Base-by-base conservation (phyloP, 345 rosid genomes). In the Syzygium aqueum region DNA sequence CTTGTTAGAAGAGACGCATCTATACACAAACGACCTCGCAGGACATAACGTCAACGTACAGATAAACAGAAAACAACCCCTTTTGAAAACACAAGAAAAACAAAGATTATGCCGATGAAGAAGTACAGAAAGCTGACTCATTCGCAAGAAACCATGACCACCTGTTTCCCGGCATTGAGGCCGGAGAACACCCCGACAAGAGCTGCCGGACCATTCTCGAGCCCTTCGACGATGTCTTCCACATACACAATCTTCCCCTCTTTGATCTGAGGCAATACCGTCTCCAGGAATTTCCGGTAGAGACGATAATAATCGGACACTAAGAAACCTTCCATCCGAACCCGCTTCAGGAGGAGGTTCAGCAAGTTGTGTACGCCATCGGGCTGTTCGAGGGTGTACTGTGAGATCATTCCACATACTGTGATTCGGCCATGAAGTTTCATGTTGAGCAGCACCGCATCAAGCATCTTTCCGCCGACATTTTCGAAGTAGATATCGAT, bases 381-480 rank as follows among this genome's bases (percentile, higher is more conserved):
- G 3, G 87, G 88, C 84, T 63, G 85, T 82, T 90, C 67, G 8
- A 89, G 88, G 84, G 61, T 89, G 88, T 89, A 90, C 46, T 89
- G 90, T 11, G 92, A 90, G 59, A 90, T 87, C 90, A 90, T 85
- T 77, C 90, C 90, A 6, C 92, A 89, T 10, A 52, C 88, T 3
- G 90, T 82, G 63, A 90, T 90, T 13, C 89, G 89, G 43, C 89
- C 92, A 5, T 61, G 83, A 3, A 86, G 22, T 85, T 85, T 90
- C 92, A 89, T 90, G 87, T 87, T 87, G 84, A 77, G 87, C 21
- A 90, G 89, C 84, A 87, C 90, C 1, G 90, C 90, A 56, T 90
- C 92, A 4, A 90, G 89, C 90, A 89, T 89, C 85, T 88, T 87
- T 11, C 92, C 92, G 12, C 90, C 92, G 5, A 90, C 90, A 28